Percentiles rank a stretch among this genome's conserved stretches.
These are phyloP conservation scores for Heliamphora pulchella DNA, from an alignment of 179 eudicot species.

Conservation along the genomic window DNA sequence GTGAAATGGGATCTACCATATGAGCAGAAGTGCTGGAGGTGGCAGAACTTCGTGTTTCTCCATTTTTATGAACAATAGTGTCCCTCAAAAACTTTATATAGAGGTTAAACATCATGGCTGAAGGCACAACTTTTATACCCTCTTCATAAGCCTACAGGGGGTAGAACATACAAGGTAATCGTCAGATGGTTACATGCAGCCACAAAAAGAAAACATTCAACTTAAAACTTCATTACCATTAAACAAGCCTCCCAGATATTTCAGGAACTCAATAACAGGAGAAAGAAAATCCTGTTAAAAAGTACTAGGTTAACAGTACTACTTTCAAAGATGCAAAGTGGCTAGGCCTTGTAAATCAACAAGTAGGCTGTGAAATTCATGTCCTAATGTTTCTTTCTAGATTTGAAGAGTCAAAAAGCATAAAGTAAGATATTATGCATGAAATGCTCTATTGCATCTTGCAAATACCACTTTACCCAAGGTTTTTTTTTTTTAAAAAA, in stretches of 20 bases:
- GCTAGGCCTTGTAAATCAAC: neutral
- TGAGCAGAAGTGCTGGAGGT: slow-evolving; percentile 17
- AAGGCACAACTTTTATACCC: slow-evolving; percentile 47
- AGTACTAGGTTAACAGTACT: neutral
- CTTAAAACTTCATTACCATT: neutral
- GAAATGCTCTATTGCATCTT: too few species aligned
- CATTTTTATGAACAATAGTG: slow-evolving; percentile 26
- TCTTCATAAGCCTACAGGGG: slow-evolving; percentile 64
- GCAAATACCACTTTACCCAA: too few species aligned
- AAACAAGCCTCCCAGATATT: slow-evolving; percentile 2
- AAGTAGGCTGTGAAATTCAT: neutral
- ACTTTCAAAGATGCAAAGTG: slow-evolving; percentile 1
- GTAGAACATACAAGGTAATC: slow-evolving; percentile 1
- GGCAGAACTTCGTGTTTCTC: slow-evolving; percentile 24
- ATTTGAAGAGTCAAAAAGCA: neutral
- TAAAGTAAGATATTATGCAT: too few species aligned
- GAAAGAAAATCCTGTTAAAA: neutral
- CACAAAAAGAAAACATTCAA: neutral
- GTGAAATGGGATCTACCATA: slow-evolving; percentile 35
- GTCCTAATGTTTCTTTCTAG: neutral
- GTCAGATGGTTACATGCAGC: neutral
- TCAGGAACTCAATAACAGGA: neutral
- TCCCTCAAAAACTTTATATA: slow-evolving; percentile 56
- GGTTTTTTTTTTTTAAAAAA: too few species aligned
- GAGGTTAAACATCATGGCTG: slow-evolving; percentile 44